Evolutionary conservation across 495 filamentous ascomycete species (phyloP).

Genomic region (Tuber aestivum): DNA sequence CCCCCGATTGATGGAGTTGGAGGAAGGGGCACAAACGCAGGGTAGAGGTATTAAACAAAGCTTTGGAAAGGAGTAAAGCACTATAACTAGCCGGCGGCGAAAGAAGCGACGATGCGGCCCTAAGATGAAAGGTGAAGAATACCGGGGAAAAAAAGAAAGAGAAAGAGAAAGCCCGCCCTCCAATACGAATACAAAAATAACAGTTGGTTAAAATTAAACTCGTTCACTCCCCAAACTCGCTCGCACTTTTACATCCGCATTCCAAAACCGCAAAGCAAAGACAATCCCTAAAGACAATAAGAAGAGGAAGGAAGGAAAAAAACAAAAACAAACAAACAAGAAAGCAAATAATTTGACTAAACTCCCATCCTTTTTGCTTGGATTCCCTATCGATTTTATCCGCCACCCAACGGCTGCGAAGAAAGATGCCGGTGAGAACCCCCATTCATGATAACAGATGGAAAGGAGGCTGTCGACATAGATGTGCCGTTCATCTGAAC

Average conservation of each 20-base stretch:
- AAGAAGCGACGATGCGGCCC: neutral
- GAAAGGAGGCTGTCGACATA: conserved; percentile 36
- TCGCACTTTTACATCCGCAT: conserved; percentile 37
- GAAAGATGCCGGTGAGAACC: conserved; percentile 36
- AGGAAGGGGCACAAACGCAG: neutral
- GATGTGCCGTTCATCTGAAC: conserved; percentile 24
- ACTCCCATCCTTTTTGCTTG: neutral
- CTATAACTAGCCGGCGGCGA: neutral
- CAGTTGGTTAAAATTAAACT: conserved; percentile 36
- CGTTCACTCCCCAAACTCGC: conserved; percentile 24
- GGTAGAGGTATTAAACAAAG: neutral
- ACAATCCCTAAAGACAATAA: conserved; percentile 29
- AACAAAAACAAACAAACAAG: too few species aligned
- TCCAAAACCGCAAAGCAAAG: conserved; percentile 36
- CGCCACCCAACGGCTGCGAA: conserved; percentile 29
- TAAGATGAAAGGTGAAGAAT: neutral
- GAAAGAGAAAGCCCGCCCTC: conserved; percentile 8
- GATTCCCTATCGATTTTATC: conserved; percentile 7
- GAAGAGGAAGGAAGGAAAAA: conserved; percentile 21
- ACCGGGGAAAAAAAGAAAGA: conserved; percentile 13
- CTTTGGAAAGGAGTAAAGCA: neutral
- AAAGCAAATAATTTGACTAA: conserved; percentile 18
- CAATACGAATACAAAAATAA: conserved; percentile 21
- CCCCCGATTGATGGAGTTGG: neutral
- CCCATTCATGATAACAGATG: conserved; percentile 32